Base-by-base conservation (phyloP, 805 yeast species). In the Wickerhamomyces chambardii region DNA sequence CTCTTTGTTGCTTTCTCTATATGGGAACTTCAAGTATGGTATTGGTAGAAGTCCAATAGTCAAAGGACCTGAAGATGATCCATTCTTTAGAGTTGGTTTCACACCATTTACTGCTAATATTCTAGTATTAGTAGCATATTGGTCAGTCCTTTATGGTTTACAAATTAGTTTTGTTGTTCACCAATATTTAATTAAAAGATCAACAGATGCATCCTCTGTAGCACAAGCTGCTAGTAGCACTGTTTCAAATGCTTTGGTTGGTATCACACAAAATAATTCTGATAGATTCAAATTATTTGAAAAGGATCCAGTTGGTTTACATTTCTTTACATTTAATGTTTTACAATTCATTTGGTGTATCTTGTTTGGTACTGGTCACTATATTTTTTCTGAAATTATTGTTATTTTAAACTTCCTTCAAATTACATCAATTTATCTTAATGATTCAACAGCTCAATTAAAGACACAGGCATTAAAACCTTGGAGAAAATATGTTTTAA, bases 21-120 rank as follows among this genome's bases (percentile, higher is more conserved):
- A 70, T 45, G 81, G 78, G 27, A 67, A 73, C 40, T 43, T 76
- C 38, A 65, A 72, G 38, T 74, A 75, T 52, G 64, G 75, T 27
- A 65, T 76, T 22, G 83, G 83, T 29, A 64, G 75, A 36, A 63
- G 70, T 30, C 66, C 68, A 17, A 62, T 59, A 26, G 58, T 45
- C 6, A 59, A 66, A 33, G 61, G 66, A 33, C 58, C 68, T 42
- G 55, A 48, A 28, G 46, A 53, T 32, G 63, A 66, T 37, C 73
- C 75, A 22, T 67, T 63, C 38, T 57, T 47, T 51, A 66, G 70
- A 32, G 72, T 72, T 7, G 68, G 68, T 6, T 63, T 69, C 46
- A 84, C 92, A 3, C 92, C 95, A 12, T 84, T 84, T 63, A 71
- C 86, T 3, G 75, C 76, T 14, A 66, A 68, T 39, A 53, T 67